These are phyloP conservation scores for Cucumis sativus DNA, from an alignment of 306 rosid species.

Conservation along the genomic window DNA sequence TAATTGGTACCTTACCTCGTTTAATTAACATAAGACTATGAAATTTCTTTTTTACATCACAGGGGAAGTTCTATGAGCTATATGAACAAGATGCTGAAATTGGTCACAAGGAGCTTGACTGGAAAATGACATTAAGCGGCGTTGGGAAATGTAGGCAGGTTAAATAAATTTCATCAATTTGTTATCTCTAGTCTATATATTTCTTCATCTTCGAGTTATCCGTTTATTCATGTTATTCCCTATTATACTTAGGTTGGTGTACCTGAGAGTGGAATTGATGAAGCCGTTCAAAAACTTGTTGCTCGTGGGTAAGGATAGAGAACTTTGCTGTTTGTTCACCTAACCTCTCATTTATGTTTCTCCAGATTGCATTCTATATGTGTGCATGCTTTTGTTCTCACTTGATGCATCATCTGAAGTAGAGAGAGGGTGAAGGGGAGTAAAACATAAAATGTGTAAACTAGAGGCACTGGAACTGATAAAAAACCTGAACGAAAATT, in stretches of 20 bases:
- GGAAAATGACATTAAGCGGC: constrained; percentile 93
- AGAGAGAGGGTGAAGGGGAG: neutral
- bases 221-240: neutral
- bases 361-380: neutral
- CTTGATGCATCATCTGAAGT: neutral
- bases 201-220: constrained; percentile 2
- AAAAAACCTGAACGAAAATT: neutral
- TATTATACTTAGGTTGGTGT: constrained; percentile 69
- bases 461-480: neutral
- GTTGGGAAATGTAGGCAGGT: constrained; percentile 99
- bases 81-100: constrained; percentile 94
- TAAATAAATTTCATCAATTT: constrained; percentile 8
- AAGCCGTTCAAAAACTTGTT: constrained; percentile 85
- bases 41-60: constrained; percentile 10
- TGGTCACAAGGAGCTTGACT: constrained; percentile 96
- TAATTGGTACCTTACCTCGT: neutral
- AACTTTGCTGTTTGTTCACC: neutral
- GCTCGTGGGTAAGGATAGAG: constrained; percentile 71
- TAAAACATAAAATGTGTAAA: neutral
- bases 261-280: constrained; percentile 96
- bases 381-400: neutral
- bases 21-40: neutral
- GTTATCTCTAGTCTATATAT: neutral
- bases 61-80: constrained; percentile 96
- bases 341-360: neutral